These are phyloP conservation scores for Talaromyces wortmannii DNA, from an alignment of 495 filamentous ascomycete species.

Conservation along the genomic window DNA sequence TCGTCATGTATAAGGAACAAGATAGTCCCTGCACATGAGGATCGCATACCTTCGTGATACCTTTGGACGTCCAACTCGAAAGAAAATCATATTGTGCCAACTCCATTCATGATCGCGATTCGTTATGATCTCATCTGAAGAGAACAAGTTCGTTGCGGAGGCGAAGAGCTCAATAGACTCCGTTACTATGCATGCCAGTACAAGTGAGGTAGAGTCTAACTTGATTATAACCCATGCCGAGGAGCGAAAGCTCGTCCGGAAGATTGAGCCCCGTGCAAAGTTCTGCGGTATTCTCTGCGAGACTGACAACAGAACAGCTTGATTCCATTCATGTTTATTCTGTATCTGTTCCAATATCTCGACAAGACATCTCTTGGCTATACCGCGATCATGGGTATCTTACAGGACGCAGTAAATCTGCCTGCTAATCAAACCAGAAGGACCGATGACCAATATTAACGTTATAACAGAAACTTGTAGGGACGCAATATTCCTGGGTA, in stretches of 20 bases:
- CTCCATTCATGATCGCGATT: neutral
- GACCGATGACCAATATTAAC: slow-evolving; percentile 49
- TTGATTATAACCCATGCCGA: slow-evolving; percentile 22
- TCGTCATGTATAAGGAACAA: neutral
- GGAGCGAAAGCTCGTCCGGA: slow-evolving; percentile 34
- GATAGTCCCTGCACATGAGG: neutral
- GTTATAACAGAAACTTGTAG: slow-evolving; percentile 38
- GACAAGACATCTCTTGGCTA: slow-evolving; percentile 4
- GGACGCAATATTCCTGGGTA: slow-evolving; percentile 47
- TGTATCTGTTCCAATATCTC: slow-evolving; percentile 1
- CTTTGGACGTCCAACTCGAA: neutral
- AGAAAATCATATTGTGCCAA: neutral
- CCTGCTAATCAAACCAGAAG: slow-evolving; percentile 42
- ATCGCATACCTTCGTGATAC: neutral
- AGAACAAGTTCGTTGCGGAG: neutral
- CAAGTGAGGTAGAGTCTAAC: neutral
- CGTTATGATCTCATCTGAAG: neutral
- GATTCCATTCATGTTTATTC: neutral
- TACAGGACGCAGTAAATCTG: slow-evolving; percentile 6
- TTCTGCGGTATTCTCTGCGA: neutral
- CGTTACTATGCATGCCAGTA: neutral
- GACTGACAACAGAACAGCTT: neutral
- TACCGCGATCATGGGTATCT: slow-evolving; percentile 1
- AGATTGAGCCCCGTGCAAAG: slow-evolving; percentile 26
- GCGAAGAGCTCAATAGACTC: neutral